These are phyloP conservation scores for Nelumbo lutea DNA, from an alignment of 164 flowering plant species.

Conservation along the genomic window DNA sequence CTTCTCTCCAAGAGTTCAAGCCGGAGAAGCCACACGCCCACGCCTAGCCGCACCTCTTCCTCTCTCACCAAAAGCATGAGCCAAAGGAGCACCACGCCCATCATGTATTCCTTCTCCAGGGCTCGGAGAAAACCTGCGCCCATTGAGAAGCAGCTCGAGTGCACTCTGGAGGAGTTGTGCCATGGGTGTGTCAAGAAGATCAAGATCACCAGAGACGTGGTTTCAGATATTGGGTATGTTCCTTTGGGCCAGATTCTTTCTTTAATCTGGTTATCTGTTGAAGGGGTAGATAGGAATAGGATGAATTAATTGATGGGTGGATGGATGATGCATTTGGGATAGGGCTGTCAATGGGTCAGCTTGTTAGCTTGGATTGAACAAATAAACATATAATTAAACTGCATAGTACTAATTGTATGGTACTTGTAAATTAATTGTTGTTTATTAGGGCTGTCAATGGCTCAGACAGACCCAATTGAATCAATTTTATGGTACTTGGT, in stretches of 20 bases:
- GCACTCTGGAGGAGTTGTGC: conserved; percentile 73
- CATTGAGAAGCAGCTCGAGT: conserved; percentile 53
- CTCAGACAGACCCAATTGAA: too few species aligned
- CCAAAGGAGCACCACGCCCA: conserved; percentile 36
- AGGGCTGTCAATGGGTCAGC: too few species aligned
- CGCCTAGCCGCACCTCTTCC: not conserved
- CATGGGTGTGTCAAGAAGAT: conserved; percentile 61
- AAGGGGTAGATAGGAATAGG: not conserved
- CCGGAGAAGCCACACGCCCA: conserved; percentile 7
- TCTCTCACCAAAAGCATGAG: conserved; percentile 22
- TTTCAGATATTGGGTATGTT: conserved; percentile 45
- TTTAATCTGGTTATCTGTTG: not conserved
- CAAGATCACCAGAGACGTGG: conserved; percentile 46
- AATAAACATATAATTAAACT: too few species aligned
- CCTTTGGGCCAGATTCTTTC: not conserved
- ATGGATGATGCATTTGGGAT: too few species aligned
- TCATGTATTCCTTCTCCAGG: conserved; percentile 47
- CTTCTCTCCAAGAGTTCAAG: conserved; percentile 10
- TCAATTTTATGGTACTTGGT: too few species aligned
- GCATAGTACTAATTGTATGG: too few species aligned
- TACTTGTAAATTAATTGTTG: too few species aligned
- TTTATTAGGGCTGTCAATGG: too few species aligned
- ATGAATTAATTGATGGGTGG: not conserved
- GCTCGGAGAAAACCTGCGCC: conserved; percentile 39
- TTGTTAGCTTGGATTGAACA: too few species aligned